Evolutionary conservation across 306 rosid genomes (phyloP).

Genomic region (Fagus crenata): DNA sequence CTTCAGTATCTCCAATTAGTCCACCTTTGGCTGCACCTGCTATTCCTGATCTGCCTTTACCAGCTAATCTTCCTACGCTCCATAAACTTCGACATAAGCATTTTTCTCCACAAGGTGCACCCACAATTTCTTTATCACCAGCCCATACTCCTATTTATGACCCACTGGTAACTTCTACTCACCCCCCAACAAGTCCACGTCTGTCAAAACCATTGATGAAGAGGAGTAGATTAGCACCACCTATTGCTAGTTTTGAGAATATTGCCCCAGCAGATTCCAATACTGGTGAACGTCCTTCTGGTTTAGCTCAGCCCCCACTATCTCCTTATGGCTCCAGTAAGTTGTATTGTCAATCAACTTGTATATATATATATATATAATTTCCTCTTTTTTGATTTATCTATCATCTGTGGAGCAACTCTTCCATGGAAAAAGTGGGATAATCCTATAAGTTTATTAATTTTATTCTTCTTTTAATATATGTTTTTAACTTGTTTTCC

Average conservation of each 20-base stretch:
- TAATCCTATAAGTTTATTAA: background rate
- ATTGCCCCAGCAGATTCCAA: conserved; percentile 56
- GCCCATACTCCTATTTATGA: conserved; percentile 52
- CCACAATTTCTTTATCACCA: conserved; percentile 38
- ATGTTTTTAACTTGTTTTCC: background rate
- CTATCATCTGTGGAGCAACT: conserved; percentile 1
- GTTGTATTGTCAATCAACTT: conserved; percentile 8
- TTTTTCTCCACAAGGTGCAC: conserved; percentile 39
- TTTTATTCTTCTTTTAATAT: background rate
- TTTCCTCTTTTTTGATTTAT: background rate
- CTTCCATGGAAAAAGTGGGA: conserved; percentile 12
- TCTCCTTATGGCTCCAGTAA: conserved; percentile 70
- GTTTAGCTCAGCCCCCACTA: conserved; percentile 69
- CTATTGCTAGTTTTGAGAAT: conserved; percentile 48
- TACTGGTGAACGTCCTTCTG: conserved; percentile 59
- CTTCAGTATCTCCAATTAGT: conserved; percentile 33
- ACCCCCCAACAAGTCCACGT: conserved; percentile 54
- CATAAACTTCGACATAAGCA: conserved; percentile 34
- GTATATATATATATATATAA: background rate
- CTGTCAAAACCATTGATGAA: conserved; percentile 55
- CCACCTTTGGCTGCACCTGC: conserved; percentile 36
- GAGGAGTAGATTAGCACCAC: conserved; percentile 56
- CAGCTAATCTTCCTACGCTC: conserved; percentile 35
- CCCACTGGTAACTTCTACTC: conserved; percentile 45
- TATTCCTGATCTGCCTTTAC: conserved; percentile 47